Percentiles rank a stretch among this genome's conserved stretches.
These are phyloP conservation scores for Penicillium sp. DNA, from an alignment of 2,329 filamentous ascomycete species.

Conservation along the genomic window DNA sequence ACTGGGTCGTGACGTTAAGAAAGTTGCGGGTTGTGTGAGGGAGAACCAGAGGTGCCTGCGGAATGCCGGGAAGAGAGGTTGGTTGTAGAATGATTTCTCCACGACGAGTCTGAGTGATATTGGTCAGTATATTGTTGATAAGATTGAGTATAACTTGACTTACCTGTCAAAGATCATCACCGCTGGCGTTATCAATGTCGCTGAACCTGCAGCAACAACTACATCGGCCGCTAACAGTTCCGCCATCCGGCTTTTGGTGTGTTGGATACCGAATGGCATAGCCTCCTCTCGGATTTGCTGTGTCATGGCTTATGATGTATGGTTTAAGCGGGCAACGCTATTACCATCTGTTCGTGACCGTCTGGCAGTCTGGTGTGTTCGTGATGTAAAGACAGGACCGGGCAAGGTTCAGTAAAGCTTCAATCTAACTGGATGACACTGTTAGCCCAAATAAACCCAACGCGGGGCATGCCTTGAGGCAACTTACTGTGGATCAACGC, in stretches of 20 bases:
- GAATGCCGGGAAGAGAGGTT: slow-evolving; percentile 29
- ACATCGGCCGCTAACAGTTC: slow-evolving; percentile 54
- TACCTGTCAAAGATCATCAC: slow-evolving; percentile 78
- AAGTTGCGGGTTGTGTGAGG: slow-evolving; percentile 31
- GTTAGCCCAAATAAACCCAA: slow-evolving; percentile 15
- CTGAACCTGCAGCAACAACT: slow-evolving; percentile 59
- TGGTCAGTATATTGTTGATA: slow-evolving; percentile 9
- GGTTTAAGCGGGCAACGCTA: slow-evolving; percentile 4
- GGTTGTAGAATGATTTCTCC: slow-evolving; percentile 33
- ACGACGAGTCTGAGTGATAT: slow-evolving; percentile 32
- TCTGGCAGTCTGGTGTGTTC: background rate
- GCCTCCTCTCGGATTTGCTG: slow-evolving; percentile 21
- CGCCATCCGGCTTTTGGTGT: slow-evolving; percentile 30
- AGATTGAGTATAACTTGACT: slow-evolving; percentile 8
- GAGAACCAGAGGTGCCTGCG: slow-evolving; percentile 29
- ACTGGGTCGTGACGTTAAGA: slow-evolving; percentile 35
- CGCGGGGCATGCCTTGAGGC: slow-evolving; percentile 17
- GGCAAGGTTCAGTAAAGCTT: background rate
- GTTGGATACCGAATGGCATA: slow-evolving; percentile 23
- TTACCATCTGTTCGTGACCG: slow-evolving; percentile 3
- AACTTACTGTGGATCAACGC: slow-evolving; percentile 18
- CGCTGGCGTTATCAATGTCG: slow-evolving; percentile 64
- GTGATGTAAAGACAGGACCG: background rate
- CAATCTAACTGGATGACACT: background rate
- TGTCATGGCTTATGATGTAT: slow-evolving; percentile 17